Conservation (phyloP, 2,329 filamentous ascomycete species). For the Claviceps monticola region DNA sequence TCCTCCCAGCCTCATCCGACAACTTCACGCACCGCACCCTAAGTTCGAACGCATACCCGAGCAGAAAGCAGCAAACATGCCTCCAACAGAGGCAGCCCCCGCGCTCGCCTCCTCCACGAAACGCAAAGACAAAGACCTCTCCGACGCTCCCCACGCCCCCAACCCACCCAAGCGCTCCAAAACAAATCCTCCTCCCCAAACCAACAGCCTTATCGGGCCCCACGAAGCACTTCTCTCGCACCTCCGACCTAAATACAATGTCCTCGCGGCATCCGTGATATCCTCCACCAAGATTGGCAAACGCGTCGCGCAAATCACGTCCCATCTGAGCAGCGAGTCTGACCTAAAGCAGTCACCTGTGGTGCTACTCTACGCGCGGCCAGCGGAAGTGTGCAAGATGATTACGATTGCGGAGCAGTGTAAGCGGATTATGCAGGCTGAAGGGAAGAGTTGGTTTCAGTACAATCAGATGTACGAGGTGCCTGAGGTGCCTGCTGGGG, state of each 20-base stretch:
- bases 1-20: background rate
- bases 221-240: conserved; percentile 29
- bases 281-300: conserved; percentile 47
- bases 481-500: conserved; percentile 27
- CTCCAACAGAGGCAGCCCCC: background rate
- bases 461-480: conserved; percentile 43
- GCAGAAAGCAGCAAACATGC: background rate
- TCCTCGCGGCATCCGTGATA: conserved; percentile 40
- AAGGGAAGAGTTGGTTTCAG: conserved; percentile 36
- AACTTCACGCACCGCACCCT: background rate
- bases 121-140: background rate
- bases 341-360: conserved; percentile 14
- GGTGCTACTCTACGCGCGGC: conserved; percentile 37
- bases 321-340: conserved; percentile 25
- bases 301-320: conserved; percentile 31
- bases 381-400: conserved; percentile 45
- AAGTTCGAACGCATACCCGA: too few relatives aligned
- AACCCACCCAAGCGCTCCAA: conserved; percentile 2
- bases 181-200: conserved; percentile 4
- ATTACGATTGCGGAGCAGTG: conserved; percentile 54
- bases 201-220: conserved; percentile 19
- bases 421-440: conserved; percentile 39
- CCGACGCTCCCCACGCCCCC: background rate
- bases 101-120: background rate
- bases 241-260: conserved; percentile 32